Evolutionary conservation across 805 yeast species (phyloP), one percentile per base, ranked within the genome.

Genomic region (Saturnispora sekii): DNA sequence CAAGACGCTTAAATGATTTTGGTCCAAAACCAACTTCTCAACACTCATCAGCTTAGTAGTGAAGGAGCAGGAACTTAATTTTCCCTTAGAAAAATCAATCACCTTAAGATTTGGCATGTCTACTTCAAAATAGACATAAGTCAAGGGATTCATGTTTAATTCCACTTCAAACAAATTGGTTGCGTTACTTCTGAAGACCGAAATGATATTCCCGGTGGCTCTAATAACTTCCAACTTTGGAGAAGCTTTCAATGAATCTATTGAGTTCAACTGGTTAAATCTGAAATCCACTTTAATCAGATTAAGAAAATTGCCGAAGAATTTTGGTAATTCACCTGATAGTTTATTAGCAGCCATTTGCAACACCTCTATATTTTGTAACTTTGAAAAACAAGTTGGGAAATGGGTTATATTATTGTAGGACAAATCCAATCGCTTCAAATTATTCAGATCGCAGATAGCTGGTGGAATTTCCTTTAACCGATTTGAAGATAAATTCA

Each of bases 111-210:
- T 72, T 10, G 70, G 68, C 60, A 85, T 74, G 14, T 65, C 60
- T 17, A 70, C 60, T 31, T 74, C 76, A 49, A 79, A 73, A 28
- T 68, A 68, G 50, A 85, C 71, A 46, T 75, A 72, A 0, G 96
- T 87, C 45, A 88, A 76, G 5, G 96, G 97, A 59, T 88, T 89
- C 57, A 83, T 76, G 57, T 84, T 88, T 40, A 88, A 67, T 56
- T 81, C 84, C 35, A 89, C 68, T 12, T 81, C 73, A 55, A 83
- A 74, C 53, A 89, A 65, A 42, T 74, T 74, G 30, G 75, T 74
- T 55, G 85, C 73, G 39, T 72, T 65, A 57, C 77, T 81, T 45
- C 76, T 74, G 58, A 85, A 82, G 12, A 75, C 74, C 0, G 94
- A 77, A 11, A 88, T 80, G 48, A 74, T 74, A 59, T 87, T 87